phyloP scores from a whole-genome alignment of 352 stramenopile genomes.

The Pythium aquatile region DNA sequence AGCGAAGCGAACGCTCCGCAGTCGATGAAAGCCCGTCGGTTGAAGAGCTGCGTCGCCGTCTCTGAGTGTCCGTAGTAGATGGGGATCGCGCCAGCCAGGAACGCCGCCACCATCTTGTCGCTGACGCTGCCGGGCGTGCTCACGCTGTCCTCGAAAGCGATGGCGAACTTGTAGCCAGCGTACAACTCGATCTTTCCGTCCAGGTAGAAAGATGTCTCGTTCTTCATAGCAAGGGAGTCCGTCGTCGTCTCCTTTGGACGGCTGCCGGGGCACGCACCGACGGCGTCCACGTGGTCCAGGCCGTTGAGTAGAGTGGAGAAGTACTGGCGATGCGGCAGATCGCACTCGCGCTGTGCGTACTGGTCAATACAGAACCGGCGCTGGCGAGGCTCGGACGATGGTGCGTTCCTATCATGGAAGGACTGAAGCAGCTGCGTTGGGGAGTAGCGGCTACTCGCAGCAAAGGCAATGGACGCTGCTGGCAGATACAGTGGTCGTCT shows the following conservation, averaged over 20 bases:
- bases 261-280: slow-evolving; percentile 36
- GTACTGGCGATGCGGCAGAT: slow-evolving; percentile 48
- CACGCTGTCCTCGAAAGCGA: slow-evolving; percentile 65
- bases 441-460: slow-evolving; percentile 22
- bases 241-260: not conserved
- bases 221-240: not conserved
- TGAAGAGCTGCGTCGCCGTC: slow-evolving; percentile 41
- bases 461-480: slow-evolving; percentile 45
- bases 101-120: slow-evolving; percentile 63
- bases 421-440: slow-evolving; percentile 31
- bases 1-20: slow-evolving; percentile 41
- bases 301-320: slow-evolving; percentile 50
- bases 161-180: slow-evolving; percentile 55
- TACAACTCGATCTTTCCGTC: slow-evolving; percentile 1
- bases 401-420: not conserved
- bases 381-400: not conserved
- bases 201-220: slow-evolving; percentile 1
- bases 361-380: slow-evolving; percentile 51
- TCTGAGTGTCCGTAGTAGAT: slow-evolving; percentile 56
- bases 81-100: slow-evolving; percentile 53
- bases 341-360: slow-evolving; percentile 40
- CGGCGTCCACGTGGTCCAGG: slow-evolving; percentile 44
- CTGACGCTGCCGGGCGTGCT: slow-evolving; percentile 48
- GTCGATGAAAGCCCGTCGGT: slow-evolving; percentile 50
- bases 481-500: slow-evolving; percentile 9